These are phyloP conservation scores for Trichoderma lentiforme DNA, from an alignment of 2,329 filamentous ascomycete species.

Conservation along the genomic window DNA sequence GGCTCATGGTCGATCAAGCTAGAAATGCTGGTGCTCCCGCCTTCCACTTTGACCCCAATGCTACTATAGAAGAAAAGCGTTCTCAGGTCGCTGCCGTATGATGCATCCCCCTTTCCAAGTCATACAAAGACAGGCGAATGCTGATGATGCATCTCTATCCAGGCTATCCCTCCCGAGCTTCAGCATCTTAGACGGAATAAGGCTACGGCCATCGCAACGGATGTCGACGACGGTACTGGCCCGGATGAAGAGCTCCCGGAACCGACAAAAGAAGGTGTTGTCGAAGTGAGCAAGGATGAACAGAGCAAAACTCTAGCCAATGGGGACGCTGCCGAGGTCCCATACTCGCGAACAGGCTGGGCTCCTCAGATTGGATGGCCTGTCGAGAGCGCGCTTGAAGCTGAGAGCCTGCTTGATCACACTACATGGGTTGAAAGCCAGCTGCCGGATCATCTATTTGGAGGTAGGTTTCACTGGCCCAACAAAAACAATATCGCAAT, in stretches of 20 bases:
- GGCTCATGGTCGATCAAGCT: constrained; percentile 72
- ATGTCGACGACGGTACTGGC: constrained; percentile 68
- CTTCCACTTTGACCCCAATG: constrained; percentile 84
- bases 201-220: constrained; percentile 70
- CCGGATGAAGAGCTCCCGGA: constrained; percentile 75
- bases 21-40: constrained; percentile 74
- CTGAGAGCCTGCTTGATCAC: constrained; percentile 76
- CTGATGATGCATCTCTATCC: constrained; percentile 16
- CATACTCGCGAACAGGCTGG: constrained; percentile 69
- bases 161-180: constrained; percentile 40
- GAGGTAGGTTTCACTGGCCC: constrained; percentile 52
- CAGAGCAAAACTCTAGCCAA: constrained; percentile 48
- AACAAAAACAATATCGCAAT: neutral
- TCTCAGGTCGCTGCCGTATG: constrained; percentile 74
- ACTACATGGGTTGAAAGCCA: constrained; percentile 81
- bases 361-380: constrained; percentile 78
- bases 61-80: constrained; percentile 77
- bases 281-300: constrained; percentile 52
- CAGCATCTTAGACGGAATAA: constrained; percentile 43
- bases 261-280: constrained; percentile 65
- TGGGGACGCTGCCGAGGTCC: constrained; percentile 49
- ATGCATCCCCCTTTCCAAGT: neutral
- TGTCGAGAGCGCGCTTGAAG: constrained; percentile 51
- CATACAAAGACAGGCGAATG: neutral
- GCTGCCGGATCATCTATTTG: constrained; percentile 85